These are phyloP conservation scores for Penicillium dipodomyicola DNA, from an alignment of 495 filamentous ascomycete species.

Conservation along the genomic window DNA sequence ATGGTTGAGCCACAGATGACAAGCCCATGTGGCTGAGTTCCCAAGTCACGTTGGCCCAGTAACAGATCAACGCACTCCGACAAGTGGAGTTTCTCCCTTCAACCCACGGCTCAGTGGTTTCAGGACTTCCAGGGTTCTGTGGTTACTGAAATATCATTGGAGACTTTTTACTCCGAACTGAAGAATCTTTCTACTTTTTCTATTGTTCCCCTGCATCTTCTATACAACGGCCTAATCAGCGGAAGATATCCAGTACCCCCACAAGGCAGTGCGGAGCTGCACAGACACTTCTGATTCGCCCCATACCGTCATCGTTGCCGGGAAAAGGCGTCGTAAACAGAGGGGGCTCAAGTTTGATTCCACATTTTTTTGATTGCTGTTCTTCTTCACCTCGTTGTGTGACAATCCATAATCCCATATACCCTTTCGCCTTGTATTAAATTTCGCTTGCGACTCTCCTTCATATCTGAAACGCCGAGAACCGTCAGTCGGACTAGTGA, in stretches of 20 bases:
- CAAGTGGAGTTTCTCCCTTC: constrained; percentile 4
- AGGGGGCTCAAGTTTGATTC: constrained; percentile 5
- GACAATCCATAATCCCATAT: constrained; percentile 3
- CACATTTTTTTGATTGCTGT: constrained; percentile 4
- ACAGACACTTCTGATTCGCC: constrained; percentile 25
- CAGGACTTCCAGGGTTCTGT: neutral
- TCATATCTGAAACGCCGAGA: constrained; percentile 36
- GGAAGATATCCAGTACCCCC: constrained; percentile 7
- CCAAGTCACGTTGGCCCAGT: constrained; percentile 38
- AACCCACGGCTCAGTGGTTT: constrained; percentile 21
- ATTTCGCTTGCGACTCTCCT: constrained; percentile 11
- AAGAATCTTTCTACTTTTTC: neutral
- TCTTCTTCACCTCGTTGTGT: constrained; percentile 9
- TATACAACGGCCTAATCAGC: constrained; percentile 6
- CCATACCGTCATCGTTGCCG: constrained; percentile 19
- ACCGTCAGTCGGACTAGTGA: constrained; percentile 21
- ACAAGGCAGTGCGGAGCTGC: constrained; percentile 20
- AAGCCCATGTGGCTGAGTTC: constrained; percentile 7
- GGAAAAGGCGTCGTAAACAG: constrained; percentile 29
- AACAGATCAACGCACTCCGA: constrained; percentile 16
- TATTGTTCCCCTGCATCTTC: neutral
- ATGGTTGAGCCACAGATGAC: neutral
- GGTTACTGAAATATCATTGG: constrained; percentile 10
- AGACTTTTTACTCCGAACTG: neutral
- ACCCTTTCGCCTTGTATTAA: constrained; percentile 3